Evolutionary conservation across 768 basidiomycete genomes (phyloP).

Genomic region (Calocybe cyanea): DNA sequence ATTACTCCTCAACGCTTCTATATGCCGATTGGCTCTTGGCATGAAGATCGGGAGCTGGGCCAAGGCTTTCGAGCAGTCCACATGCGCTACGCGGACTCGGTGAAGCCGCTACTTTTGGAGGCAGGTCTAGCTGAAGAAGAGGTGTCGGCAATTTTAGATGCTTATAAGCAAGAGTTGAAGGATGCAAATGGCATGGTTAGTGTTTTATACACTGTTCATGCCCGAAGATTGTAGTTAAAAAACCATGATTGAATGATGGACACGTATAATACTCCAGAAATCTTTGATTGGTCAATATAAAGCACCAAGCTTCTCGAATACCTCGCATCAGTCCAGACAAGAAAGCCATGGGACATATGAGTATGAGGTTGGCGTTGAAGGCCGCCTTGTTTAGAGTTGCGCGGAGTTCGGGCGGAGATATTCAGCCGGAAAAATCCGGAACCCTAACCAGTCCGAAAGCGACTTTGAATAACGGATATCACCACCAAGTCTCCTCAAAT

Average conservation of each 20-base stretch:
- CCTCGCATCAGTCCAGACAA: too few species aligned
- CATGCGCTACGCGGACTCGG: constrained; percentile 41
- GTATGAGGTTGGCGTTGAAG: too few species aligned
- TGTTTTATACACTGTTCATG: constrained; percentile 49
- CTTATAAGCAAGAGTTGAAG: constrained; percentile 44
- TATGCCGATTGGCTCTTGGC: constrained; percentile 57
- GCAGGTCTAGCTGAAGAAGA: constrained; percentile 32
- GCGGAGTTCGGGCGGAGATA: background rate
- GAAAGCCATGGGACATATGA: too few species aligned
- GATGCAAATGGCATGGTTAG: constrained; percentile 43
- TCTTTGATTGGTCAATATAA: too few species aligned
- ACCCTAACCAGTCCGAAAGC: constrained; percentile 18
- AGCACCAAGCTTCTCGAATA: too few species aligned
- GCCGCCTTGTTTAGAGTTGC: too few species aligned
- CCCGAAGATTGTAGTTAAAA: constrained; percentile 15
- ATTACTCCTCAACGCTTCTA: constrained; percentile 25
- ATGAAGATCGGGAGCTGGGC: constrained; percentile 37
- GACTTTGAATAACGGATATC: constrained; percentile 17
- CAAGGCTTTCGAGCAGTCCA: constrained; percentile 34
- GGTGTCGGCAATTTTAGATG: constrained; percentile 35
- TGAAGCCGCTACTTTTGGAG: constrained; percentile 43
- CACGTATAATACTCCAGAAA: too few species aligned
- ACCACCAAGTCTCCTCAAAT: constrained; percentile 27
- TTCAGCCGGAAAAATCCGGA: constrained; percentile 20
- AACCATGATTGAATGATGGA: too few species aligned